These are phyloP conservation scores for Styphnolobium japonicum DNA, from an alignment of 306 rosid species.

Conservation along the genomic window DNA sequence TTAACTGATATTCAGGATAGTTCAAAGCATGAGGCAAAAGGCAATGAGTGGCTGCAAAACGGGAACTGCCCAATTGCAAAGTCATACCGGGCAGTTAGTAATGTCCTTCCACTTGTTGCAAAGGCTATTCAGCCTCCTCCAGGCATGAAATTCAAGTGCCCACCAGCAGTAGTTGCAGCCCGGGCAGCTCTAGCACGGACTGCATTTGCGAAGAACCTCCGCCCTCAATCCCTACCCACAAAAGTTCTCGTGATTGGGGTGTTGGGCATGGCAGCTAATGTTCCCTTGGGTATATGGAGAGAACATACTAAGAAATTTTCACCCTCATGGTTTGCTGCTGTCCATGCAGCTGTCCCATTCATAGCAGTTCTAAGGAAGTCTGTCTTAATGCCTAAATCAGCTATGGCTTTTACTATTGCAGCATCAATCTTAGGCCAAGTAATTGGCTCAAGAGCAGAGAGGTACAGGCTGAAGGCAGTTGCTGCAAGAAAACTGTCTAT, in stretches of 20 bases:
- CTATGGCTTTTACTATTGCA: constrained; percentile 96
- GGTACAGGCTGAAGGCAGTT: constrained; percentile 60
- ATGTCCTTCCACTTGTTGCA: constrained; percentile 84
- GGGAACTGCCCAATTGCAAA: constrained; percentile 96
- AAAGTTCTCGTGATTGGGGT: constrained; percentile 87
- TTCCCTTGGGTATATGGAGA: constrained; percentile 94
- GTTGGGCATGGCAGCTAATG: constrained; percentile 95
- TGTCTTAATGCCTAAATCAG: constrained; percentile 89
- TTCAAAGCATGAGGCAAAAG: constrained; percentile 75
- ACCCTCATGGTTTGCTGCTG: constrained; percentile 90
- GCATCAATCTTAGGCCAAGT: constrained; percentile 92
- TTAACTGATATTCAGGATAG: constrained; percentile 54
- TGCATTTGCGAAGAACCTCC: constrained; percentile 91
- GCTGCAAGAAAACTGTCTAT: constrained; percentile 44
- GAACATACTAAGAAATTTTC: constrained; percentile 96
- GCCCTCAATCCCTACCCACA: constrained; percentile 88
- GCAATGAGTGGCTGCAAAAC: constrained; percentile 84
- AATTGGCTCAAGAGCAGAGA: constrained; percentile 93
- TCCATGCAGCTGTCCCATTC: constrained; percentile 98
- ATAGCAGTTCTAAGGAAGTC: constrained; percentile 93
- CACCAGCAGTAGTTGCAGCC: constrained; percentile 77
- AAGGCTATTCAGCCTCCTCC: constrained; percentile 84
- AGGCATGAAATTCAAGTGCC: constrained; percentile 77
- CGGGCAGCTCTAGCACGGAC: constrained; percentile 89
- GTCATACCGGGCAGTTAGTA: constrained; percentile 88